phyloP scores from a whole-genome alignment of 2,329 filamentous ascomycete genomes.

The Ceratocystis lukuohia region DNA sequence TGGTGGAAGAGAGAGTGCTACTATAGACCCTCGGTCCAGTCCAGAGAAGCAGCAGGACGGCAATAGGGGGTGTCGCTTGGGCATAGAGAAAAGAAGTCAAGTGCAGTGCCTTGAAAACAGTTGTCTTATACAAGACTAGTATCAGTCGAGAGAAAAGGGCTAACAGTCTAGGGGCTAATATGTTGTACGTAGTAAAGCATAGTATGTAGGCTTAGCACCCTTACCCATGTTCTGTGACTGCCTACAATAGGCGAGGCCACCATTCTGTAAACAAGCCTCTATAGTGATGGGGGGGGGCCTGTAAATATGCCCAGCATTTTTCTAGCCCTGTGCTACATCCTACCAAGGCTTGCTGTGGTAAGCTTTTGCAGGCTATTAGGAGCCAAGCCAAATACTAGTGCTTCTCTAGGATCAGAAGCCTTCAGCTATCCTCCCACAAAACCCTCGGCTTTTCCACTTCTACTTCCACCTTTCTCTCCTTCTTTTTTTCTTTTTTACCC shows the following conservation, averaged over 20 bases:
- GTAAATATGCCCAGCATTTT: neutral
- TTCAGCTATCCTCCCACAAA: conserved; percentile 12
- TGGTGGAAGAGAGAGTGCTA: too few relatives aligned
- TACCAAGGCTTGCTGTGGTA: neutral
- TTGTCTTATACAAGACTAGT: too few relatives aligned
- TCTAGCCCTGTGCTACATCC: neutral
- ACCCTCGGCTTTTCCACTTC: conserved; percentile 9
- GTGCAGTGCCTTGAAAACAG: neutral
- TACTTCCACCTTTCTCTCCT: conserved; percentile 2
- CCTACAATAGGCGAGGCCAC: neutral
- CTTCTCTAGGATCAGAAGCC: neutral
- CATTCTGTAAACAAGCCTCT: neutral
- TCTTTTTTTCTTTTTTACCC: conserved; percentile 2
- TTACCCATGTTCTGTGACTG: neutral
- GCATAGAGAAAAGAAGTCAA: neutral
- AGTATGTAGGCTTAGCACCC: neutral
- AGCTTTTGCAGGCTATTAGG: neutral
- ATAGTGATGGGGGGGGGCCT: neutral
- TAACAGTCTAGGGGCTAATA: neutral
- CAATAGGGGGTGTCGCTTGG: neutral
- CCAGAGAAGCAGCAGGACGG: too few relatives aligned
- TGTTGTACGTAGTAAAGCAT: neutral
- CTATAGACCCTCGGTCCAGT: too few relatives aligned
- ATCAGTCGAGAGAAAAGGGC: neutral
- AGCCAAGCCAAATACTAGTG: neutral